A percentile compares a stretch with the other conserved stretches of the same genome.
These are phyloP conservation scores for Rhododendron griersonianum DNA, from an alignment of 148 eudicot species.

Conservation along the genomic window DNA sequence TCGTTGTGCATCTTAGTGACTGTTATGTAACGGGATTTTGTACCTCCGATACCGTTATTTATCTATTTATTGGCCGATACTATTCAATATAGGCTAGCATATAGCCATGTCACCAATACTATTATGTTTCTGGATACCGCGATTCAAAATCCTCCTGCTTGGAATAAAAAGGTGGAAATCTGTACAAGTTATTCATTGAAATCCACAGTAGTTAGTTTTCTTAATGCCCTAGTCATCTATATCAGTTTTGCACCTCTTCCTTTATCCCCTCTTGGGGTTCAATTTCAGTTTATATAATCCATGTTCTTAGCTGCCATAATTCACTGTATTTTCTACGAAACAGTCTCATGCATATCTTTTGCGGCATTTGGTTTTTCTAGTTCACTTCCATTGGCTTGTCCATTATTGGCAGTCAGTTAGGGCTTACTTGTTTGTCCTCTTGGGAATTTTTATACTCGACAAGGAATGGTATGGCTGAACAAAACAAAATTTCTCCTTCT, in stretches of 20 bases:
- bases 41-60: neutral
- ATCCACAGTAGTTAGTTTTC: too few relatives aligned
- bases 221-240: too few relatives aligned
- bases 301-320: neutral
- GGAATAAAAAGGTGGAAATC: too few relatives aligned
- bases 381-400: neutral
- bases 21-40: neutral
- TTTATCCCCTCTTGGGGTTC: too few relatives aligned
- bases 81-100: neutral
- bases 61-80: neutral
- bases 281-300: too few relatives aligned
- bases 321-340: too few relatives aligned
- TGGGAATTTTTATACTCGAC: neutral
- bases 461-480: neutral
- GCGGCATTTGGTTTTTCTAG: neutral
- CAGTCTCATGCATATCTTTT: neutral
- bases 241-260: too few relatives aligned
- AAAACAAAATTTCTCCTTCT: neutral
- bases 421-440: neutral
- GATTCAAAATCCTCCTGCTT: too few relatives aligned
- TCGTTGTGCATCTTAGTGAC: too few relatives aligned
- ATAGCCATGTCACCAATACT: neutral
- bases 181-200: too few relatives aligned
- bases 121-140: neutral
- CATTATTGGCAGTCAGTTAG: neutral